Conservation (phyloP, 2,329 filamentous ascomycete species). For the Aureobasidium sp. region DNA sequence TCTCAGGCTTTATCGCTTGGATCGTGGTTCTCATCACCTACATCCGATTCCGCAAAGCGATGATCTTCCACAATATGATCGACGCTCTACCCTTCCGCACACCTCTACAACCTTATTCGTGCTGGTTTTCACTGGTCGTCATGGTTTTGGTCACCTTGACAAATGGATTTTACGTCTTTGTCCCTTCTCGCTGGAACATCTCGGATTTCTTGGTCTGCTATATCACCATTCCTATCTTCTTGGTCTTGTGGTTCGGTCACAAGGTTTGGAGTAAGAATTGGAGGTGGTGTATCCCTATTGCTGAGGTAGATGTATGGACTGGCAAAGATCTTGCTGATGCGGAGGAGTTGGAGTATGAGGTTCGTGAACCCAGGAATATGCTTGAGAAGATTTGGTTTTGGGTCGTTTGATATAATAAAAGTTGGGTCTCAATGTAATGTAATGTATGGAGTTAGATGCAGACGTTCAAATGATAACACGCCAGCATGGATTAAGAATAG, state of each 20-base stretch:
- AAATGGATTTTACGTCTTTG: constrained; percentile 63
- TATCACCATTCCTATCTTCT: constrained; percentile 59
- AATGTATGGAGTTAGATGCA: too few relatives aligned
- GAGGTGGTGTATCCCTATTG: constrained; percentile 36
- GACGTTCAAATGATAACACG: too few relatives aligned
- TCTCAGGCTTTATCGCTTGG: constrained; percentile 43
- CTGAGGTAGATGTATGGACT: constrained; percentile 49
- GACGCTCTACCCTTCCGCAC: constrained; percentile 57
- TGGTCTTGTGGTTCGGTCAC: constrained; percentile 44
- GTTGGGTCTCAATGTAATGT: background rate
- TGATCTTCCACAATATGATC: constrained; percentile 52
- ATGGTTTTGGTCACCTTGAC: constrained; percentile 59
- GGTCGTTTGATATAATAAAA: constrained; percentile 38
- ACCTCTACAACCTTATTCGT: constrained; percentile 57
- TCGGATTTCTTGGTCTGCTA: constrained; percentile 60
- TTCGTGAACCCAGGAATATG: constrained; percentile 45
- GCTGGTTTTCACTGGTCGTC: constrained; percentile 55
- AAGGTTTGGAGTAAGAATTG: constrained; percentile 37
- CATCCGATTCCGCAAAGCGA: constrained; percentile 57
- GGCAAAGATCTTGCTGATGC: constrained; percentile 53
- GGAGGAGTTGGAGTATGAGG: constrained; percentile 45
- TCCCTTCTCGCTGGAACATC: constrained; percentile 49
- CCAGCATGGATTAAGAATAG: too few relatives aligned
- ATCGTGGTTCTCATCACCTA: constrained; percentile 50
- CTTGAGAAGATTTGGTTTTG: constrained; percentile 52